Percentiles rank a stretch among this genome's conserved stretches.
These are phyloP conservation scores for Phytophthora syringae DNA, from an alignment of 352 stramenopile species.

Conservation along the genomic window DNA sequence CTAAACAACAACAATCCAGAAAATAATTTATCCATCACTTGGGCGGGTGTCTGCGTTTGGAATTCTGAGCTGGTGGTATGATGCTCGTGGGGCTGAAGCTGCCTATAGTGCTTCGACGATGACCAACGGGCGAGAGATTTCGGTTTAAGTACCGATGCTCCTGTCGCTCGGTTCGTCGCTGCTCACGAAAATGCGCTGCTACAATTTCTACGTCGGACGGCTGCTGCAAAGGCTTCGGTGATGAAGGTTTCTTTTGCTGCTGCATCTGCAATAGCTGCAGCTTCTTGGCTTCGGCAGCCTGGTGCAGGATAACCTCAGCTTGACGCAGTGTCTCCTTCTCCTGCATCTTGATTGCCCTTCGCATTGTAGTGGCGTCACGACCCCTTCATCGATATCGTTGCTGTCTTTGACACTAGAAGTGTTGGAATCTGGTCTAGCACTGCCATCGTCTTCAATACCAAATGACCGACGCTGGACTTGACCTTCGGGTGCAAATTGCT, in stretches of 20 bases:
- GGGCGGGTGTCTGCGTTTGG: slow-evolving; percentile 12
- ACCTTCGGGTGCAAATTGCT: slow-evolving; percentile 40
- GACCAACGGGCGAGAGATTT: slow-evolving; percentile 14
- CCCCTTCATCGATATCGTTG: slow-evolving; percentile 26
- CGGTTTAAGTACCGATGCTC: slow-evolving; percentile 41
- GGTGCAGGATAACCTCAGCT: slow-evolving; percentile 50
- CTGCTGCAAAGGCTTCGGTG: slow-evolving; percentile 14
- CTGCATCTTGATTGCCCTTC: slow-evolving; percentile 47
- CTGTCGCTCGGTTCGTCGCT: slow-evolving; percentile 43
- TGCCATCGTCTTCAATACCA: neutral
- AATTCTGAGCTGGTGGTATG: slow-evolving; percentile 6
- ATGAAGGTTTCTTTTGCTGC: slow-evolving; percentile 2
- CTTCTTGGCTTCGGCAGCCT: slow-evolving; percentile 19
- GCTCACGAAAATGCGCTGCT: slow-evolving; percentile 55
- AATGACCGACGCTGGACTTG: slow-evolving; percentile 17
- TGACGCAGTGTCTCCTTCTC: slow-evolving; percentile 57
- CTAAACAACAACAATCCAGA: too few relatives aligned
- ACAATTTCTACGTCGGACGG: slow-evolving; percentile 38
- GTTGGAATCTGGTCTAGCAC: neutral
- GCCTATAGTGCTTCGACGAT: slow-evolving; percentile 7
- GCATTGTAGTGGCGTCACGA: slow-evolving; percentile 21
- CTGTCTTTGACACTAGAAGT: neutral
- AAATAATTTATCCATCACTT: slow-evolving; percentile 30
- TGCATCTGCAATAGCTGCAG: slow-evolving; percentile 13
- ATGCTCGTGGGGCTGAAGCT: neutral